Evolutionary conservation across 352 stramenopile species (phyloP).

Genomic region (Blastocystis hominis): DNA sequence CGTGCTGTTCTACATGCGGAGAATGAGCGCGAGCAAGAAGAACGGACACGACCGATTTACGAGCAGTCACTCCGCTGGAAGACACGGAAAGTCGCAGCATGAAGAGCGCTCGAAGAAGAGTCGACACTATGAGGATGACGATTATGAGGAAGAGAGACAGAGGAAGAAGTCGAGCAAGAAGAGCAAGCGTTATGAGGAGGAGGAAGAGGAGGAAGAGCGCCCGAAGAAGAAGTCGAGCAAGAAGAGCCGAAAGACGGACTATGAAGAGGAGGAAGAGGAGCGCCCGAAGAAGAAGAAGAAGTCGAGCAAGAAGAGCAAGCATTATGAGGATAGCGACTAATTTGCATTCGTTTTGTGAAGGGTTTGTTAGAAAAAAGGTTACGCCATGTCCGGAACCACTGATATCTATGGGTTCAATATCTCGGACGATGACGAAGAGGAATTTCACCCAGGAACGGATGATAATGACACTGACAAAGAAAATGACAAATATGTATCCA

Average conservation of each 20-base stretch:
- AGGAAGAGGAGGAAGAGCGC: conserved; percentile 36
- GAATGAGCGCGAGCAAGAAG: conserved; percentile 3
- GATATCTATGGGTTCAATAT: not conserved
- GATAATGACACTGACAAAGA: not conserved
- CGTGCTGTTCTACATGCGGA: conserved; percentile 1
- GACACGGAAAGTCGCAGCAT: not conserved
- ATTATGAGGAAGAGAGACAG: not conserved
- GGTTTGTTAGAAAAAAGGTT: not conserved
- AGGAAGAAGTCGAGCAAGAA: not conserved
- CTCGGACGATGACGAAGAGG: not conserved
- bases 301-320: not conserved
- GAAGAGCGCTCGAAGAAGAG: conserved; percentile 1
- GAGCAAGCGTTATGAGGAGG: not conserved
- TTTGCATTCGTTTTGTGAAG: not conserved
- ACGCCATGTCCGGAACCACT: not conserved
- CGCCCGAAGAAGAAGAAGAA: not conserved
- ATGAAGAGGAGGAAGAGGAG: conserved; percentile 41
- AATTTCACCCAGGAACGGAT: not conserved
- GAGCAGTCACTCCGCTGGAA: not conserved
- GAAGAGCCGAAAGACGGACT: not conserved
- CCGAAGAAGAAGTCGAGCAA: conserved; percentile 4
- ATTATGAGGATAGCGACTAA: conserved; percentile 53
- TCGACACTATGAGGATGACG: not conserved
- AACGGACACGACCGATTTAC: not conserved
- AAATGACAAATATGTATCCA: not conserved